phyloP scores from a whole-genome alignment of 345 rosid genomes.

The Raphanus sativus region DNA sequence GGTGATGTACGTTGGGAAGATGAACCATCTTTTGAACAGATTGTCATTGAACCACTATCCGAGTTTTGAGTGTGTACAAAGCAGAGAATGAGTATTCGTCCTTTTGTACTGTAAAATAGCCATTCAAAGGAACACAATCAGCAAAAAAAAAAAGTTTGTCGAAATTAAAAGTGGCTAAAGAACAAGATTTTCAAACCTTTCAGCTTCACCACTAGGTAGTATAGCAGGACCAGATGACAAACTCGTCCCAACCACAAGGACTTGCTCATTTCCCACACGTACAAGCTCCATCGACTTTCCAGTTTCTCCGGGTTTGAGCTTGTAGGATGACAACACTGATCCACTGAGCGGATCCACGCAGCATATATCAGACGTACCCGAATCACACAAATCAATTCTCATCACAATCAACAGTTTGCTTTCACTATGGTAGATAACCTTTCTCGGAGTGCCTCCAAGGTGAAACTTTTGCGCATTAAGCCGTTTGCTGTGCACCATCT shows the following conservation, averaged over 20 bases:
- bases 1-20: constrained; percentile 85
- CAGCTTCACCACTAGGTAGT: constrained; percentile 98
- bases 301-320: constrained; percentile 76
- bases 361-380: constrained; percentile 79
- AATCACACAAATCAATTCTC: constrained; percentile 80
- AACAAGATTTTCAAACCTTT: constrained; percentile 54
- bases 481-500: constrained; percentile 86
- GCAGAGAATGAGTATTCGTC: constrained; percentile 78
- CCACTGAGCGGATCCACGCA: constrained; percentile 88
- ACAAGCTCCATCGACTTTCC: constrained; percentile 95
- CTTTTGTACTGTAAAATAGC: constrained; percentile 71
- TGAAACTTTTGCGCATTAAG: constrained; percentile 91
- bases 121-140: constrained; percentile 2
- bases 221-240: constrained; percentile 87
- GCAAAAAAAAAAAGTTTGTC: no score
- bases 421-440: constrained; percentile 86
- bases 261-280: constrained; percentile 78
- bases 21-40: constrained; percentile 66
- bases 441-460: constrained; percentile 93
- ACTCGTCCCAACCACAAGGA: constrained; percentile 88
- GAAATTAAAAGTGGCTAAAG: constrained; percentile 1
- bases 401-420: constrained; percentile 82
- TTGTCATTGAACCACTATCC: constrained; percentile 72
- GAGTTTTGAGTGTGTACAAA: constrained; percentile 68
- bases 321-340: constrained; percentile 63